These are phyloP conservation scores for Kurtzmaniella natalensis DNA, from an alignment of 1,139 yeast species.

Conservation along the genomic window DNA sequence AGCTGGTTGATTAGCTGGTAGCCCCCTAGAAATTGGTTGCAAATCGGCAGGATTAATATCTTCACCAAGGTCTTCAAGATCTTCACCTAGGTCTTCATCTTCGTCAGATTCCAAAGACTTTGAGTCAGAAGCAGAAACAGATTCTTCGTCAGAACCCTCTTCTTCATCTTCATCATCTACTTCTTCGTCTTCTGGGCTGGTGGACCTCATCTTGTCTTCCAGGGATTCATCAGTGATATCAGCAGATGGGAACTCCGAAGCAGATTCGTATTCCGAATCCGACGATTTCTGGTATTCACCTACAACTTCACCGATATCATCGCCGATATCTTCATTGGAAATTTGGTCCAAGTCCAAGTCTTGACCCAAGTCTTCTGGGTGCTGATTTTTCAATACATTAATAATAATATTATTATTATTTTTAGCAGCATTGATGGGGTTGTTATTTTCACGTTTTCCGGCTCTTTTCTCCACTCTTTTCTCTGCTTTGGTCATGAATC, in stretches of 20 bases:
- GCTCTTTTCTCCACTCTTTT: conserved; percentile 25
- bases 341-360: conserved; percentile 10
- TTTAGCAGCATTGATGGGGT: background rate
- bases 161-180: conserved; percentile 13
- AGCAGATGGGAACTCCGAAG: conserved; percentile 23
- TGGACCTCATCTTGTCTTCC: conserved; percentile 8
- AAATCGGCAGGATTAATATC: too few relatives aligned
- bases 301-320: conserved; percentile 11
- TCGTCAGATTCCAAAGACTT: conserved; percentile 10
- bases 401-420: conserved; percentile 1
- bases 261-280: conserved; percentile 26
- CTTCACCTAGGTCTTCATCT: conserved; percentile 10
- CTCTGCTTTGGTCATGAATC: conserved; percentile 39
- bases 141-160: conserved; percentile 1
- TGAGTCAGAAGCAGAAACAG: conserved; percentile 10
- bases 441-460: conserved; percentile 12
- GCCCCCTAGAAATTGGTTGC: too few relatives aligned
- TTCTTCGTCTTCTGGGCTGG: conserved; percentile 15
- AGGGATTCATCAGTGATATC: conserved; percentile 7
- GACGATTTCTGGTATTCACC: conserved; percentile 10
- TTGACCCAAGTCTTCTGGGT: conserved; percentile 13
- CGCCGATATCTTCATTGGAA: conserved; percentile 22
- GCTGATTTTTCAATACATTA: background rate
- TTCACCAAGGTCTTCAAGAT: background rate
- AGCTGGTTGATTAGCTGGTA: too few relatives aligned